These are phyloP conservation scores for Alliaria petiolata DNA, from an alignment of 345 rosid species.

Conservation along the genomic window DNA sequence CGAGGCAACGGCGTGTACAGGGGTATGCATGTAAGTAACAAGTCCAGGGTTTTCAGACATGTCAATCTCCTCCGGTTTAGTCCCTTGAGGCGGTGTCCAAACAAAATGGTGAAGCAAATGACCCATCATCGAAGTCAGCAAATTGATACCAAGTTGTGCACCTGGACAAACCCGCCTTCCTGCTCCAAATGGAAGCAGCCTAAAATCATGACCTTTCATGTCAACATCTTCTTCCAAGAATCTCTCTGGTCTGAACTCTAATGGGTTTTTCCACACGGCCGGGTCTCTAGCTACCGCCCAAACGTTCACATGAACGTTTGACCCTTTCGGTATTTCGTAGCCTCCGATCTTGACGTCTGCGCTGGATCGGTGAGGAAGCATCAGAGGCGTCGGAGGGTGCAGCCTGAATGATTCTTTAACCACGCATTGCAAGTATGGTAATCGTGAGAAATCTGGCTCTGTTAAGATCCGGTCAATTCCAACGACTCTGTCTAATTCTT, in stretches of 20 bases:
- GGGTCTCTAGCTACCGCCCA: constrained; percentile 94
- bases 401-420: constrained; percentile 73
- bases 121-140: constrained; percentile 65
- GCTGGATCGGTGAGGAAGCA: constrained; percentile 83
- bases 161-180: constrained; percentile 73
- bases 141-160: constrained; percentile 63
- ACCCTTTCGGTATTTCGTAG: constrained; percentile 82
- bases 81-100: constrained; percentile 53
- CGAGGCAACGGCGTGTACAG: constrained; percentile 51
- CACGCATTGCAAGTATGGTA: constrained; percentile 76
- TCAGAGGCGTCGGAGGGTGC: constrained; percentile 93
- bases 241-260: constrained; percentile 78
- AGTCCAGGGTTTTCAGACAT: constrained; percentile 68
- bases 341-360: constrained; percentile 77
- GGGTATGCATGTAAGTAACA: constrained; percentile 54
- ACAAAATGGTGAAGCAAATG: constrained; percentile 64
- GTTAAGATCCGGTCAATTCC: constrained; percentile 68
- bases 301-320: constrained; percentile 76
- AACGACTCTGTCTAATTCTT: constrained; percentile 69
- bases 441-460: constrained; percentile 58
- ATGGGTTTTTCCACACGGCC: constrained; percentile 58
- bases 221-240: constrained; percentile 87
- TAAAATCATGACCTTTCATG: constrained; percentile 83
- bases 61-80: constrained; percentile 53
- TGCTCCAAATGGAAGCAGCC: constrained; percentile 72